Base-by-base conservation (phyloP, 1,284 basidiomycete species). In the Melampsora americana region DNA sequence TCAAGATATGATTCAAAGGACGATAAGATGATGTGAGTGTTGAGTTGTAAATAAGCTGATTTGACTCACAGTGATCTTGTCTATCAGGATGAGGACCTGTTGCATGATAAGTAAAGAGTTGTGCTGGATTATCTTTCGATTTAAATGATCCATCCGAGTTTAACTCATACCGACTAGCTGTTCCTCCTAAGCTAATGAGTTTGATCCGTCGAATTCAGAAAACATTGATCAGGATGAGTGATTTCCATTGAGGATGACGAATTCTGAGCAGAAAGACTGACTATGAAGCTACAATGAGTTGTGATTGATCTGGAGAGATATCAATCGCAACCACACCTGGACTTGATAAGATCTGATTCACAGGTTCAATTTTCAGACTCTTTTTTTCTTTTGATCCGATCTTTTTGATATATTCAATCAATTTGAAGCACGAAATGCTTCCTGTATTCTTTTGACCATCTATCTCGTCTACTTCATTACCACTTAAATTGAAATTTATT, bases 281-380 rank as follows among this genome's bases (percentile, higher is more conserved):
- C 60, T 73, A 66, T 53, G 62, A 46, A 53, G 70, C 70, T 2
- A 56, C 70, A 44, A 73, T 20, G 5, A 66, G 18, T n/a, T 73
- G 11, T 3, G 23, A 53, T n/a, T 46, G 35, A 59, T 73, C 62
- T 12, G 61, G 62, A n/a, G 53, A 74, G 18, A 67, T 14, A 53
- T 61, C 64, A 28, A 66, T 1, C 26, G 65, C 2, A 26, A 46
- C 50, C 0, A 64, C 30, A 26, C 39, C 62, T 35, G 62, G 44
- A 59, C 61, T 48, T 4, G 64, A 59, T 7, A 65, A 56, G 12
- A 28, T 14, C 14, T n/a, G 53, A 56, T n/a, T n/a, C 1, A 56
- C n/a, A 56, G 53, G 53, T 23, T 56, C 26, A 56, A 56, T 56
- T 11, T 42, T 42, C 6, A 56, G 12, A 9, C 6, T 42, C 12